phyloP scores from a whole-genome alignment of 495 filamentous ascomycete species.

The Penicillium tannophilum region DNA sequence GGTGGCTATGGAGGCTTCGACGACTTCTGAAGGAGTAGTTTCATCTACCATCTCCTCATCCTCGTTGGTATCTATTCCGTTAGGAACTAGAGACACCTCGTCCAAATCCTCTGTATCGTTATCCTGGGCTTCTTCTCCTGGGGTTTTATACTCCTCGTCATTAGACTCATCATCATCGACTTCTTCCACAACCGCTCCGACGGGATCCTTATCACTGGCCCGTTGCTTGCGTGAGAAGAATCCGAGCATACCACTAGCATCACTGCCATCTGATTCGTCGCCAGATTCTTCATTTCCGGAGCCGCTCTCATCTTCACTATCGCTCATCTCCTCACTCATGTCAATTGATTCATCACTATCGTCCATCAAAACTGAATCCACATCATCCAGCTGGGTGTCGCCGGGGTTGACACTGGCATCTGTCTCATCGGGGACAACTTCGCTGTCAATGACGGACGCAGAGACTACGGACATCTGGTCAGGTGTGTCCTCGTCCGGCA shows the following conservation, averaged over 20 bases:
- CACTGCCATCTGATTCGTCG: conserved; percentile 49
- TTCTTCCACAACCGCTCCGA: conserved; percentile 27
- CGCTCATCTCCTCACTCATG: conserved; percentile 84
- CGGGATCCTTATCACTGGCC: conserved; percentile 37
- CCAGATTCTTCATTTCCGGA: conserved; percentile 43
- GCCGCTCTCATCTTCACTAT: conserved; percentile 61
- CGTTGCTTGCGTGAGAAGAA: conserved; percentile 59
- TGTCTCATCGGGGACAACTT: conserved; percentile 26
- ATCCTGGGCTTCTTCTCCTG: conserved; percentile 23
- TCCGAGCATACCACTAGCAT: conserved; percentile 65
- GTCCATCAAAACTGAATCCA: conserved; percentile 66
- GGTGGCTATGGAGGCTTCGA: conserved; percentile 20
- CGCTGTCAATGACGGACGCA: conserved; percentile 20
- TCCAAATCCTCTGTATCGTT: conserved; percentile 41
- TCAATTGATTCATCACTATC: conserved; percentile 82
- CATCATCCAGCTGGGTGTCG: conserved; percentile 60
- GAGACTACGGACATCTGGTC: conserved; percentile 34
- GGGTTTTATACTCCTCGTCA: conserved; percentile 21
- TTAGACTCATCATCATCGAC: conserved; percentile 26
- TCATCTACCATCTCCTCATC: conserved; percentile 20
- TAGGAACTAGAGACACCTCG: conserved; percentile 50
- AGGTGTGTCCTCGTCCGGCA: conserved; percentile 43
- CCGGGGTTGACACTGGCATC: conserved; percentile 28
- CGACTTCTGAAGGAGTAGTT: conserved; percentile 21
- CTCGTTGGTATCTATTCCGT: conserved; percentile 24